Evolutionary conservation across 2,329 filamentous ascomycete genomes (phyloP).

Genomic region (Alternaria gaisen): DNA sequence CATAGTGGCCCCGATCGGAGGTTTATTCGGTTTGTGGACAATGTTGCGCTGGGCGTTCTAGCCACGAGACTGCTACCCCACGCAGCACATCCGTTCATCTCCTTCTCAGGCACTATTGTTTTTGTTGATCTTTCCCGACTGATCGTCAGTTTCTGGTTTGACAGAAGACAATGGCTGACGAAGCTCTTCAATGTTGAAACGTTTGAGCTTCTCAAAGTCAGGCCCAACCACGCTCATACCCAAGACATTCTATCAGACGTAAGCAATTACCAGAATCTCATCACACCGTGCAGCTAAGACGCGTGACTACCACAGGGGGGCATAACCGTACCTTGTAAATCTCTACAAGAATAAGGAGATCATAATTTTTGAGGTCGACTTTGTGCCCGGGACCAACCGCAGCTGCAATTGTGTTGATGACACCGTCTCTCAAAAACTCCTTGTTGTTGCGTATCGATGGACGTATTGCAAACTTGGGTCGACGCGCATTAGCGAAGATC

Average conservation of each 20-base stretch:
- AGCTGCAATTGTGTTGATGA: conserved; percentile 76
- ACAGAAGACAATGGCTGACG: conserved; percentile 59
- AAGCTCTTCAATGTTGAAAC: conserved; percentile 80
- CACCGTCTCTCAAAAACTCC: conserved; percentile 69
- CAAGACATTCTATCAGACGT: conserved; percentile 68
- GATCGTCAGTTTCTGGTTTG: conserved; percentile 7
- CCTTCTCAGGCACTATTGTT: conserved; percentile 21
- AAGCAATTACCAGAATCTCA: conserved; percentile 27
- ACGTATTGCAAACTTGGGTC: conserved; percentile 78
- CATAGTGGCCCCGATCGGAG: conserved; percentile 27
- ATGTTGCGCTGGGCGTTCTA: conserved; percentile 12
- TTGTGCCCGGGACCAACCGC: conserved; percentile 73
- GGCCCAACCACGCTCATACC: conserved; percentile 81
- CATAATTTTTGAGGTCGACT: conserved; percentile 79
- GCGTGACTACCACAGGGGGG: conserved; percentile 23
- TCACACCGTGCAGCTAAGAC: conserved; percentile 4
- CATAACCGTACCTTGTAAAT: conserved; percentile 75
- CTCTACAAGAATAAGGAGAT: conserved; percentile 81
- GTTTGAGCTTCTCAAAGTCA: conserved; percentile 77
- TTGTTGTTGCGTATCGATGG: conserved; percentile 79
- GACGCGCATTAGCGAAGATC: conserved; percentile 29
- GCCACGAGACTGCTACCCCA: conserved; percentile 6
- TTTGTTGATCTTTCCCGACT: conserved; percentile 8
- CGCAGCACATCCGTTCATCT: conserved; percentile 4
- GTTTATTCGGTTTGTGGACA: conserved; percentile 24